Base-by-base conservation (phyloP, 148 eudicot genomes). In the Vaccinium corymbosum region DNA sequence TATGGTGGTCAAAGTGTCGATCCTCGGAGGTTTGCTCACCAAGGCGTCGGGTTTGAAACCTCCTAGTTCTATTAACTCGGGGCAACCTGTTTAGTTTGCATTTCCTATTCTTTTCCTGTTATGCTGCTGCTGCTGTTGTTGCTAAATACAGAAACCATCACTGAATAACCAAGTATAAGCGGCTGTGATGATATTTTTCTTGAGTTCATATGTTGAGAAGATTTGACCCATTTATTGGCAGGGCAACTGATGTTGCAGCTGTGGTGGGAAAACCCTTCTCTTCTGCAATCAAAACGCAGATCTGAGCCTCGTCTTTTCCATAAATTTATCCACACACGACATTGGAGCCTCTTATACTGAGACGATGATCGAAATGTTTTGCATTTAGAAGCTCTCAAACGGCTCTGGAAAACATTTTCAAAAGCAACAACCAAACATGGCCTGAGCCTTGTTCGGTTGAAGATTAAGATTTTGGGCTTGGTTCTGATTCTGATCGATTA, bases 161-260 rank as follows among this genome's bases (percentile, higher is more conserved):
- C 27, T 53, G 57, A 53, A 53, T 53, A 13, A 53, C 57, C 57
- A 53, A 55, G 14, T 53, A 53, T 61, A 27, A 27, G 73, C 27
- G 17, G 73, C 73, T 68, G 25, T 68, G 73, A 68, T 68, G 73
- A 68, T 25, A 68, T 68, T 68, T 27, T n/a, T 68, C 15, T 25
- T 25, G 4, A 68, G 35, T 68, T 68, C 73, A 68, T 68, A 27
- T 68, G 73, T 68, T 12, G 73, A 68, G 38, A 68, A 27, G 38
- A 25, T 68, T 14, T 3, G 73, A 68, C 38, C 38, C 35, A 27
- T 11, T 68, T 27, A 35, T 25, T 68, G 32, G 35, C 32, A 4
- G 73, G 73, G 73, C 73, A 68, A 68, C 73, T 68, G 73, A 10
- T 68, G 73, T 68, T 27, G 73, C 73, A 27, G 73, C 73, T 38